Evolutionary conservation across 495 filamentous ascomycete genomes (phyloP), one percentile per base, ranked within the genome.

Genomic region (Viridothelium virens): DNA sequence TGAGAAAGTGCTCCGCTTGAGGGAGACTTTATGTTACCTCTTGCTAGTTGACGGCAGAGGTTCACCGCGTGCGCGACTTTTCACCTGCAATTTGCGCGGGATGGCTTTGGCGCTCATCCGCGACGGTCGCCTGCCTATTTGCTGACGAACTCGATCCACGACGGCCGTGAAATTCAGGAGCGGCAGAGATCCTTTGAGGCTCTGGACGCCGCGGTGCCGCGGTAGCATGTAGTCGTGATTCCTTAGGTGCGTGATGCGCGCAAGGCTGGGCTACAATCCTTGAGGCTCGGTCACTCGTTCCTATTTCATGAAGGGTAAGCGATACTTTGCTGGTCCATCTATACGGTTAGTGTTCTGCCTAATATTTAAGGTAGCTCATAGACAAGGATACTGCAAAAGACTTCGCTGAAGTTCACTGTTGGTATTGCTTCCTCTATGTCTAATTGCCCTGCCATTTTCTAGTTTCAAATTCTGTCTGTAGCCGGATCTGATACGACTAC

Each of bases 61-160:
- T 7, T 3, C 6, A 36, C 53, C 53, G 53, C 53, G 53, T 59
- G 53, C 53, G 53, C 31, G 53, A 33, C 18, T 59, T 59, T 53
- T 18, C 53, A 59, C 53, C 53, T 59, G 53, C 53, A 59, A 59
- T 59, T 59, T 59, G 53, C 53, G 53, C 53, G 31, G 31, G 53
- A 4, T 31, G 53, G 53, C 53, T 5, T 36, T 18, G 11, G 25
- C 31, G 53, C 53, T 59, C 53, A 59, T 59, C n/a, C 36, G 53
- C 53, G 31, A 34, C 7, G 53, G 53, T 59, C 53, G 53, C 31
- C 53, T 59, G 53, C 53, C 31, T 25, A 25, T 53, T 25, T 53
- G 48, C 31, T 59, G 53, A 33, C 25, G 14, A 14, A 44, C 14
- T 18, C 25, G 31, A 10, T 59, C 36, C 9, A 31, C 53, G 7